Evolutionary conservation across 208 protist species (phyloP).

Genomic region (Naegleria fowleri): DNA sequence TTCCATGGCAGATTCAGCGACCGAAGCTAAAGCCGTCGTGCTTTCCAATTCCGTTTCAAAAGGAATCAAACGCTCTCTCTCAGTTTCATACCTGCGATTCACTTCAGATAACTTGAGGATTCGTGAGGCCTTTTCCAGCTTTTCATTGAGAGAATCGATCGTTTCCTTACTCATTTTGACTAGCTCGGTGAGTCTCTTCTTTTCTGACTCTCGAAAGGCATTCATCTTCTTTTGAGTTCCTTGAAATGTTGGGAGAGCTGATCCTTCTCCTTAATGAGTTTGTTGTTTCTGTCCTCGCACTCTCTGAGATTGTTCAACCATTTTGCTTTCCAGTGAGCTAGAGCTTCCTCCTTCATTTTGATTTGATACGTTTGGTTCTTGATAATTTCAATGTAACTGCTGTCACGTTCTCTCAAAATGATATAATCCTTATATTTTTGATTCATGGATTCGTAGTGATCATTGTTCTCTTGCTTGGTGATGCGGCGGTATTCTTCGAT

Average conservation of each 20-base stretch:
- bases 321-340: conserved; percentile 78
- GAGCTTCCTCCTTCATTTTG: conserved; percentile 80
- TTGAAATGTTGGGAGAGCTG: conserved; percentile 78
- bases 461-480: conserved; percentile 39
- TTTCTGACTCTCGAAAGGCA: conserved; percentile 73
- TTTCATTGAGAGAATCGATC: conserved; percentile 63
- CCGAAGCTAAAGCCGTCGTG: not conserved
- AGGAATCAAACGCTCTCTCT: conserved; percentile 81
- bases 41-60: conserved; percentile 63
- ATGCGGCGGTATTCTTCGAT: conserved; percentile 37
- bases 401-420: conserved; percentile 37
- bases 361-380: conserved; percentile 81
- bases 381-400: conserved; percentile 51
- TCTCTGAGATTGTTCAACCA: conserved; percentile 72
- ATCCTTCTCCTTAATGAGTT: conserved; percentile 82
- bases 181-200: conserved; percentile 69
- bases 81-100: conserved; percentile 85
- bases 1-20: not conserved
- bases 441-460: conserved; percentile 43
- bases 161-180: conserved; percentile 72
- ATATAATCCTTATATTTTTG: conserved; percentile 40
- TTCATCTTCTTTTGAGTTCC: conserved; percentile 85
- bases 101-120: conserved; percentile 85
- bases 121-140: conserved; percentile 64
- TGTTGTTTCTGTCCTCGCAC: conserved; percentile 80